Base-by-base conservation (phyloP, 78 protist genomes). In the Planoprotostelium fungivorum region DNA sequence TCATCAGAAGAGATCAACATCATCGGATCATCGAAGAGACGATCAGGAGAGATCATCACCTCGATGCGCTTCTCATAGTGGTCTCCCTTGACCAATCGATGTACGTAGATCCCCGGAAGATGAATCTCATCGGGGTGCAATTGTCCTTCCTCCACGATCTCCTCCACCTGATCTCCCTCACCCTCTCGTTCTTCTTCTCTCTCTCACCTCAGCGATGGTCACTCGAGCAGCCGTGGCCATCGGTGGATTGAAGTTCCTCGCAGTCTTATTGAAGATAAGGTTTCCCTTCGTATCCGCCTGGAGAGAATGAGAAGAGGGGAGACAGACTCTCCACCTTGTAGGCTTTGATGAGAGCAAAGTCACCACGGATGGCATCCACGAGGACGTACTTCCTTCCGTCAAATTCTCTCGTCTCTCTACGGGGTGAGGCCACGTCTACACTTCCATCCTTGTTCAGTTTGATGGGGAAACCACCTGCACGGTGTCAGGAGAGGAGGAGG, bases 281-380 rank as follows among this genome's bases (percentile, higher is more conserved):
- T 98, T 98, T 23, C 99, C 99, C 25, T 88, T 86, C 0, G 92
- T 91, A 90, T 98, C 99, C 0, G 98, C 99, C 83, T 51, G 73
- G 73, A 51, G 5, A 51, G 5, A 5, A 51, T 51, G 73, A 51
- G 73, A 25, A 5, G 31, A 51, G 31, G 31, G 73, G 5, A 5
- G 5, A 51, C 73, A 51, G 16, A n/a, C n/a, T n/a, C n/a, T n/a
- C 16, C 73, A 51, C 73, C 73, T 95, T 95, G 95, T 94, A 94
- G 25, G 98, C 99, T 90, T 97, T 96, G 85, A 98, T 89, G 29
- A 98, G 63, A 16, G 98, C 92, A 34, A 91, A 96, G 87, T 98
- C 98, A 86, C 98, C 99, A 35, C 86, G 73, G 63, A 98, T 96
- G 0, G 96, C 94, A 34, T 92, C 93, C 38, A 97, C 98, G 86